Evolutionary conservation across 2,329 filamentous ascomycete species (phyloP).

Genomic region (Shiraia sp.): DNA sequence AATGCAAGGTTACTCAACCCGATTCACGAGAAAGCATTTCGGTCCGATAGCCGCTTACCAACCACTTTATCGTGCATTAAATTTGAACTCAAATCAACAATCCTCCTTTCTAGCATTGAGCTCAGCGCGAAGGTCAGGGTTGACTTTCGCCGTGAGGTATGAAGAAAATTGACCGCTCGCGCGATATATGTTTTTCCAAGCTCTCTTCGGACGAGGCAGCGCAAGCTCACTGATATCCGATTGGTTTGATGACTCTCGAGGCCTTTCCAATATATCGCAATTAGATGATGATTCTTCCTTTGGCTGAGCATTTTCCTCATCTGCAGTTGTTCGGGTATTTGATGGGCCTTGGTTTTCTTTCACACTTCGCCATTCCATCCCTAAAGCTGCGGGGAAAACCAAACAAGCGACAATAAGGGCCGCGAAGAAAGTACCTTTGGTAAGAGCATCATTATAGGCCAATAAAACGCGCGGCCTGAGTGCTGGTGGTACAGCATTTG

Average conservation of each 20-base stretch:
- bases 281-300: background rate
- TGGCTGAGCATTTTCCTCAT: slow-evolving; percentile 16
- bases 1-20: too few relatives aligned
- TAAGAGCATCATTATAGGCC: slow-evolving; percentile 37
- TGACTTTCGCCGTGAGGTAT: slow-evolving; percentile 28
- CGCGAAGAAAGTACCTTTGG: slow-evolving; percentile 58
- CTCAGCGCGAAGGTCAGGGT: slow-evolving; percentile 27
- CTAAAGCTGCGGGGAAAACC: slow-evolving; percentile 56
- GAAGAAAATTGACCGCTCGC: slow-evolving; percentile 28
- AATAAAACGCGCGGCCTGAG: slow-evolving; percentile 19
- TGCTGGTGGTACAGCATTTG: slow-evolving; percentile 31
- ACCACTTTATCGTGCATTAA: background rate
- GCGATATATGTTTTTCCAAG: slow-evolving; percentile 22
- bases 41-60: too few relatives aligned
- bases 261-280: slow-evolving; percentile 3
- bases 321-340: background rate
- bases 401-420: slow-evolving; percentile 60
- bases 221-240: background rate
- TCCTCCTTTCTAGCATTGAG: slow-evolving; percentile 4
- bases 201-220: slow-evolving; percentile 11
- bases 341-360: slow-evolving; percentile 50
- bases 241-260: background rate
- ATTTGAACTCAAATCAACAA: background rate
- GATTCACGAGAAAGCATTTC: too few relatives aligned
- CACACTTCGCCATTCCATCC: slow-evolving; percentile 68